These are phyloP conservation scores for Daldinia decipiens DNA, from an alignment of 495 filamentous ascomycete genomes.

Conservation along the genomic window DNA sequence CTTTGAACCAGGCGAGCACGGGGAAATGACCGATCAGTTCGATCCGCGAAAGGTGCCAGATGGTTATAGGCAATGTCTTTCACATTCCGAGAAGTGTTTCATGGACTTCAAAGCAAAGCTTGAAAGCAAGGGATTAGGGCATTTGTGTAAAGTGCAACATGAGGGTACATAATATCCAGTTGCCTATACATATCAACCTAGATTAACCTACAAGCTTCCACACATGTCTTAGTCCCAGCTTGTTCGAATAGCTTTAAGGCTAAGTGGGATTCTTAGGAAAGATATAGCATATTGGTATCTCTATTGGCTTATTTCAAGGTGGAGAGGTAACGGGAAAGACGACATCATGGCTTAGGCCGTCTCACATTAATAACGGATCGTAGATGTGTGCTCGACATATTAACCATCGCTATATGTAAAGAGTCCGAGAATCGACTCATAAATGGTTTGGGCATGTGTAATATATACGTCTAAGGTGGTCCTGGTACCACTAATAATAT, in stretches of 20 bases:
- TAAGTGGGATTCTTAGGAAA: neutral
- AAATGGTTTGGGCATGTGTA: neutral
- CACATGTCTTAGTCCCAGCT: neutral
- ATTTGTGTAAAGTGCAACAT: too few relatives aligned
- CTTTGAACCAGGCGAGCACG: neutral
- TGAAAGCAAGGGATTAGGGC: neutral
- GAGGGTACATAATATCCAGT: too few relatives aligned
- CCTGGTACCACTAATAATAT: neutral
- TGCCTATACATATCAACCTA: too few relatives aligned
- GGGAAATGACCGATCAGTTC: neutral
- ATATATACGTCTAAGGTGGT: neutral
- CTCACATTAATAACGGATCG: neutral
- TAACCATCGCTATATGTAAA: neutral
- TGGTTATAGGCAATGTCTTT: constrained; percentile 2
- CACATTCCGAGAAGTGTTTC: constrained; percentile 17
- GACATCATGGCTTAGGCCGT: neutral
- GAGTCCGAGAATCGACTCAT: neutral
- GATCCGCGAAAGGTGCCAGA: neutral
- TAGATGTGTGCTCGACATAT: neutral
- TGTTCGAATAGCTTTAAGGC: neutral
- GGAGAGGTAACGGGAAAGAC: neutral
- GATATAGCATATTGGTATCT: neutral
- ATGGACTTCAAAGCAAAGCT: constrained; percentile 14
- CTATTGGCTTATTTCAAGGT: neutral
- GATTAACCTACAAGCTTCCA: neutral